These are phyloP conservation scores for Ganoderma lucidum DNA, from an alignment of 1,284 basidiomycete species.

Conservation along the genomic window DNA sequence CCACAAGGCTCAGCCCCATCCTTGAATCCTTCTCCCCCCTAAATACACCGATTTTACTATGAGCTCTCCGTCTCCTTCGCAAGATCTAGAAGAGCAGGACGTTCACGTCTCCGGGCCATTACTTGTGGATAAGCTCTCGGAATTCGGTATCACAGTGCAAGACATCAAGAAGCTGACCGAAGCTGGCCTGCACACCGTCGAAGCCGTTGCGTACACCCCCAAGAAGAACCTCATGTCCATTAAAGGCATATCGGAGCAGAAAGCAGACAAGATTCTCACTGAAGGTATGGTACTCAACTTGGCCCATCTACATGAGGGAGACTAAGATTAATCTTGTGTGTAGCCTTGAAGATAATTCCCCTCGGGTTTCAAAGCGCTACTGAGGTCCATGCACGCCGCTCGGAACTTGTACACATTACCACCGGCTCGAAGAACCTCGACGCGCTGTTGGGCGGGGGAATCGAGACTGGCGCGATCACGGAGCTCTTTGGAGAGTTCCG, in stretches of 20 bases:
- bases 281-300: constrained; percentile 70
- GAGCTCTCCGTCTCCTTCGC: constrained; percentile 53
- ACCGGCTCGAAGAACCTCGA: constrained; percentile 98
- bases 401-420: constrained; percentile 97
- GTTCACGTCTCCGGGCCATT: constrained; percentile 78
- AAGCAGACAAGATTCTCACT: constrained; percentile 95
- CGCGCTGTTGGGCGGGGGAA: constrained; percentile 94
- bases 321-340: not conserved
- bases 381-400: constrained; percentile 93
- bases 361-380: constrained; percentile 99
- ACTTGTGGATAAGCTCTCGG: constrained; percentile 86
- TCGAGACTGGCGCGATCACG: constrained; percentile 98
- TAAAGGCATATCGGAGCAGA: constrained; percentile 98
- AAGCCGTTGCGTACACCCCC: constrained; percentile 96
- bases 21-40: not conserved
- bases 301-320: not conserved
- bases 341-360: constrained; percentile 93
- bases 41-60: constrained; percentile 29
- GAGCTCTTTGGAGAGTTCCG: constrained; percentile 99
- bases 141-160: constrained; percentile 89
- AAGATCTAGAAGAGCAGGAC: constrained; percentile 63
- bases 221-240: constrained; percentile 93
- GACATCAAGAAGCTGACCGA: constrained; percentile 98
- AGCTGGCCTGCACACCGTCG: constrained; percentile 93
- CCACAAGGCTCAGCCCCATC: constrained; percentile 1